These are phyloP conservation scores for Nitzschia sp. DNA, from an alignment of 108 stramenopile genomes.

Conservation along the genomic window DNA sequence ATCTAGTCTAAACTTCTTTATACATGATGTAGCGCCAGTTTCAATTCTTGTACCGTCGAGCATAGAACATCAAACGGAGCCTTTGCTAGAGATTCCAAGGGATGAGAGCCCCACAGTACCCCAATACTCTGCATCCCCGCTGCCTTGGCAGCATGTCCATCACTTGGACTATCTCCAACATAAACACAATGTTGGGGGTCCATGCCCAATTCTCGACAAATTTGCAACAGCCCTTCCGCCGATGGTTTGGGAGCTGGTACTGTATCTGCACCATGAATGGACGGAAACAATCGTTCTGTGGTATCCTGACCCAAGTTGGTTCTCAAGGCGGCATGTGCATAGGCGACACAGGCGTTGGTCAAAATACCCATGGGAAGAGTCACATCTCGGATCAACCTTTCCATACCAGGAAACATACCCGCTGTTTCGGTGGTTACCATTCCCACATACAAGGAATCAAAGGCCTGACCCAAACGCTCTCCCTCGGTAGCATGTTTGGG, in stretches of 20 bases:
- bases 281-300: conserved; percentile 50
- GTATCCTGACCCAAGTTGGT: conserved; percentile 43
- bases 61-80: conserved; percentile 63
- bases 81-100: conserved; percentile 50
- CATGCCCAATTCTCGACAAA: conserved; percentile 68
- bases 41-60: conserved; percentile 52
- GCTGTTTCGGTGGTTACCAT: conserved; percentile 70
- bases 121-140: conserved; percentile 73
- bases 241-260: conserved; percentile 76
- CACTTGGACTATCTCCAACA: conserved; percentile 78
- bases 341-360: conserved; percentile 83
- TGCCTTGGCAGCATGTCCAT: conserved; percentile 65
- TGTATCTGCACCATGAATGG: conserved; percentile 78
- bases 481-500: conserved; percentile 54
- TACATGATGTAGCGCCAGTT: conserved; percentile 22
- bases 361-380: conserved; percentile 62
- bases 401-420: conserved; percentile 73
- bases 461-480: conserved; percentile 51
- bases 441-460: conserved; percentile 78
- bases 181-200: conserved; percentile 63
- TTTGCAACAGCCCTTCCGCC: conserved; percentile 65
- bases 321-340: conserved; percentile 81
- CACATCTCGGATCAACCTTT: conserved; percentile 38
- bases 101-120: conserved; percentile 76
- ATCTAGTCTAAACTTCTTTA: background rate